These are phyloP conservation scores for Pseudopediastrum boryanum DNA, from an alignment of 139 green algal species.

Conservation along the genomic window DNA sequence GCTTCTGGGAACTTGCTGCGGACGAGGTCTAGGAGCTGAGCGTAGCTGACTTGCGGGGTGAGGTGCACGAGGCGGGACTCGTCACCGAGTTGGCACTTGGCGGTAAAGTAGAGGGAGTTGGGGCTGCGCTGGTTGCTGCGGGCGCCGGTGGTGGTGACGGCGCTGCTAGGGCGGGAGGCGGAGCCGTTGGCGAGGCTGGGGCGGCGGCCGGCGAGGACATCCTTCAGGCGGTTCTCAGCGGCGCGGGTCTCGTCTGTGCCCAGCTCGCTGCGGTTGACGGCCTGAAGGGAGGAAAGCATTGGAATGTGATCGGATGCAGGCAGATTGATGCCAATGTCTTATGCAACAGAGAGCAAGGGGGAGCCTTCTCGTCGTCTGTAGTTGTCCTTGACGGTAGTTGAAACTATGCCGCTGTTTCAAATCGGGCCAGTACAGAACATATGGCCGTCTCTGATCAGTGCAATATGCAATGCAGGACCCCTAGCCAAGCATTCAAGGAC, in stretches of 20 bases:
- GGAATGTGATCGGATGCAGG: too few relatives aligned
- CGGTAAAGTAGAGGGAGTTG: slow-evolving; percentile 24
- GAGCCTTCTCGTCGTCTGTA: too few relatives aligned
- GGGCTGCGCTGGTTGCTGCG: neutral
- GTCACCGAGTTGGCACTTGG: slow-evolving; percentile 53
- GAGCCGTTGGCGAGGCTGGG: slow-evolving; percentile 26
- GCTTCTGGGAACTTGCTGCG: slow-evolving; percentile 73
- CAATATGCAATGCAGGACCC: too few relatives aligned
- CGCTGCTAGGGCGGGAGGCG: slow-evolving; percentile 24
- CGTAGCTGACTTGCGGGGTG: slow-evolving; percentile 62
- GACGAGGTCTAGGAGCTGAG: slow-evolving; percentile 72
- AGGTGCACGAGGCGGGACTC: slow-evolving; percentile 80
- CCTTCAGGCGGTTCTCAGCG: slow-evolving; percentile 73
- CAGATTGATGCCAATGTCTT: too few relatives aligned
- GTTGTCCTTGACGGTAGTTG: too few relatives aligned
- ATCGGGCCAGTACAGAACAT: too few relatives aligned
- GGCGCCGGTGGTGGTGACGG: slow-evolving; percentile 20
- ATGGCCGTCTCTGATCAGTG: too few relatives aligned
- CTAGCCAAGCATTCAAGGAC: too few relatives aligned
- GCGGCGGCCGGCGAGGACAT: slow-evolving; percentile 54
- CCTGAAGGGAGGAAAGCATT: neutral
- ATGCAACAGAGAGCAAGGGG: too few relatives aligned
- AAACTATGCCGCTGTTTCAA: too few relatives aligned
- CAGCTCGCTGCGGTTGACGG: slow-evolving; percentile 50
- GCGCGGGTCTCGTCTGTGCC: slow-evolving; percentile 67